phyloP scores from a whole-genome alignment of 2,329 filamentous ascomycete species.

The Diplodia seriata region DNA sequence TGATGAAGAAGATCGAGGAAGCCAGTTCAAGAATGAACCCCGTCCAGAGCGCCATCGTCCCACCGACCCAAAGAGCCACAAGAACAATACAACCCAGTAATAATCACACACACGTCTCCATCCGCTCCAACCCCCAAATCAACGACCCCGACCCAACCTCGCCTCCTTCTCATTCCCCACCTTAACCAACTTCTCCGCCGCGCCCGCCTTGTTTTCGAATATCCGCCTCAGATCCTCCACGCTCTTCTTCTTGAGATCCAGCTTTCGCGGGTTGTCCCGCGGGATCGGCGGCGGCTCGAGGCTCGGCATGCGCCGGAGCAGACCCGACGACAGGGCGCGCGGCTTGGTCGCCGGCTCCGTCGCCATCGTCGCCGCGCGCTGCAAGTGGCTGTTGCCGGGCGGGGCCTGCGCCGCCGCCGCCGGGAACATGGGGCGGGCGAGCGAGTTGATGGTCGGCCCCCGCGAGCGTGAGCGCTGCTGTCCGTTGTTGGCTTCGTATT shows the following conservation, averaged over 20 bases:
- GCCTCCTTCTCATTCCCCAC: constrained; percentile 32
- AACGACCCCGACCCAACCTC: not conserved
- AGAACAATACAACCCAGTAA: not conserved
- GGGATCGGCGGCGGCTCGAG: constrained; percentile 44
- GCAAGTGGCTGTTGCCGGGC: constrained; percentile 34
- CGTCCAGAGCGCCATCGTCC: too few relatives aligned
- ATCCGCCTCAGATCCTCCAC: constrained; percentile 57
- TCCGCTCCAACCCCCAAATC: not conserved
- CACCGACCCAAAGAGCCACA: not conserved
- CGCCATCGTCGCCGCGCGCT: constrained; percentile 38
- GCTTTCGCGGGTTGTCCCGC: constrained; percentile 39
- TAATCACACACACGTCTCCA: too few relatives aligned
- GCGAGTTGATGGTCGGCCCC: constrained; percentile 46
- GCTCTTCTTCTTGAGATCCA: constrained; percentile 53
- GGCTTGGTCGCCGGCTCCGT: constrained; percentile 39
- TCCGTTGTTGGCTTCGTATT: constrained; percentile 9
- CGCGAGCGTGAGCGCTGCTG: constrained; percentile 36
- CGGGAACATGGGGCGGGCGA: constrained; percentile 47
- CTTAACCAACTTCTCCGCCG: constrained; percentile 46
- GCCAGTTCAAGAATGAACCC: too few relatives aligned
- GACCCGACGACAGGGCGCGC: constrained; percentile 49
- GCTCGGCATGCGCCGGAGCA: constrained; percentile 57
- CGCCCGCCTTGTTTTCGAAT: constrained; percentile 57
- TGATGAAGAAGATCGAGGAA: too few relatives aligned
- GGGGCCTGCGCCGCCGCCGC: constrained; percentile 35